Conservation (phyloP, 2,329 filamentous ascomycete species). For the Nemania serpens region DNA sequence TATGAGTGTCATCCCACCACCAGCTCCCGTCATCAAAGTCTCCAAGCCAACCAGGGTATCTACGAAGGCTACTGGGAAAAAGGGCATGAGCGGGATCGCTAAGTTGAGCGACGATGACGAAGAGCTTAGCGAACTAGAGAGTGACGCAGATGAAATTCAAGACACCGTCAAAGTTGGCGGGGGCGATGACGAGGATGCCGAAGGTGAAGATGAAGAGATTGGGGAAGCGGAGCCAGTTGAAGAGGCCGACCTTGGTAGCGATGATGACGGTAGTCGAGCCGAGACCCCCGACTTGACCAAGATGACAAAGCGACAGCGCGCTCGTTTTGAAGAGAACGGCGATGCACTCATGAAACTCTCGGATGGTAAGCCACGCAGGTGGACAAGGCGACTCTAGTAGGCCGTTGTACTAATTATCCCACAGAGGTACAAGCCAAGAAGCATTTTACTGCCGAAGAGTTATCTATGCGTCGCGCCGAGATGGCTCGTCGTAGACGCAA, state of each 20-base stretch:
- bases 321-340: conserved; percentile 59
- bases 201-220: conserved; percentile 52
- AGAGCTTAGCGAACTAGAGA: conserved; percentile 61
- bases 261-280: conserved; percentile 52
- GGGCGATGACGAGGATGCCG: conserved; percentile 47
- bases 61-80: no score
- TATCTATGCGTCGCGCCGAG: conserved; percentile 65
- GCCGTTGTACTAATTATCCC: neutral
- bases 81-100: no score
- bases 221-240: conserved; percentile 45
- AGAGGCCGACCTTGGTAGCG: conserved; percentile 49
- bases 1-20: conserved; percentile 41
- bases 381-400: neutral
- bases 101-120: conserved; percentile 50
- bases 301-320: conserved; percentile 65
- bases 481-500: conserved; percentile 66
- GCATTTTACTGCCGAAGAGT: conserved; percentile 63
- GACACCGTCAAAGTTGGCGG: conserved; percentile 50
- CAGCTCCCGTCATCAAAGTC: conserved; percentile 54
- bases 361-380: conserved; percentile 51
- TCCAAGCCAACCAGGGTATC: conserved; percentile 44
- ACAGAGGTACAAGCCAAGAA: conserved; percentile 68
- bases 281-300: conserved; percentile 61
- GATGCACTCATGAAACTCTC: conserved; percentile 62
- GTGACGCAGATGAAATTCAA: conserved; percentile 53